phyloP scores from a whole-genome alignment of 495 filamentous ascomycete genomes.

The Baudoinia panamericana region DNA sequence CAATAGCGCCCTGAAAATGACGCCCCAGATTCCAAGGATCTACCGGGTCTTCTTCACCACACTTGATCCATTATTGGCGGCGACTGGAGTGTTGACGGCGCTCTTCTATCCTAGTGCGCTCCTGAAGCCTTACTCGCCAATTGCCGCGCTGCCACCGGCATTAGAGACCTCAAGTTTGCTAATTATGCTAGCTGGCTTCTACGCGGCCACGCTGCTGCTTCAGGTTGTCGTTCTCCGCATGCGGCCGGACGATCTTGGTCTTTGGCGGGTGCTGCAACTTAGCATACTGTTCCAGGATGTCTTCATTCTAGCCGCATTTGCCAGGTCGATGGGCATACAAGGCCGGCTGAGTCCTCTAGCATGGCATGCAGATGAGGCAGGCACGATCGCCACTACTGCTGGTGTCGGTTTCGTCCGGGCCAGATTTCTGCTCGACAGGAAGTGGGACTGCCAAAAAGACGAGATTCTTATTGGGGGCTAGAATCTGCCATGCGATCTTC shows the following conservation, averaged over 20 bases:
- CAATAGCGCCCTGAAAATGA: no score
- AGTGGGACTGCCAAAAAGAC: no score
- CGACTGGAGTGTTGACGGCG: not conserved
- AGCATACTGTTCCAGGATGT: slow-evolving; percentile 1
- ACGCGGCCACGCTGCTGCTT: not conserved
- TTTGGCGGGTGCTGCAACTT: slow-evolving; percentile 2
- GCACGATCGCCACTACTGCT: not conserved
- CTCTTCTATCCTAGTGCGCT: not conserved
- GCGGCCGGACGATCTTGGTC: not conserved
- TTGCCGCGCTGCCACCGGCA: not conserved
- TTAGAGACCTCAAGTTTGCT: not conserved
- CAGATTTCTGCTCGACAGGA: not conserved
- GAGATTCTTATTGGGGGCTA: no score
- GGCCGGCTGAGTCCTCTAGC: not conserved
- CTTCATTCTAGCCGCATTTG: not conserved
- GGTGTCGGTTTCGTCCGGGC: not conserved
- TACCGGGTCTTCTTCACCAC: slow-evolving; percentile 5
- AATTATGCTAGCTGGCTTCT: not conserved
- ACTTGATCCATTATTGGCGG: not conserved
- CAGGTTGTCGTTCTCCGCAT: slow-evolving; percentile 2
- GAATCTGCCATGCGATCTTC: no score
- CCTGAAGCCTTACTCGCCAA: not conserved
- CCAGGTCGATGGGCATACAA: not conserved
- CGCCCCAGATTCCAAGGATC: not conserved
- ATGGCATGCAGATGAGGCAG: not conserved